phyloP scores from a whole-genome alignment of 305 asterid species.

The Solanum hybrid region DNA sequence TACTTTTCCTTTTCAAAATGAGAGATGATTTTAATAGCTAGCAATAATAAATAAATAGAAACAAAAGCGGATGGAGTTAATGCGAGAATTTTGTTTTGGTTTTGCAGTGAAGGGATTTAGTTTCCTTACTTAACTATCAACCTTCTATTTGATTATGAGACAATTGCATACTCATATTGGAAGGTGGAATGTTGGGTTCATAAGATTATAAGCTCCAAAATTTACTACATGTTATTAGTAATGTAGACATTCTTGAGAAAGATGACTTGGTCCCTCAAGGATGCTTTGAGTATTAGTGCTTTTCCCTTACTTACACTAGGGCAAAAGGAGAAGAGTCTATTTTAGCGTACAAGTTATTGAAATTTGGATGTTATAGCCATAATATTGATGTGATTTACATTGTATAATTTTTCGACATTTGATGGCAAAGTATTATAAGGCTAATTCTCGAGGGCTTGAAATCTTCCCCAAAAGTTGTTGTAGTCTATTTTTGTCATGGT shows the following conservation, averaged over 20 bases:
- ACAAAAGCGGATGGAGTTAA: not conserved
- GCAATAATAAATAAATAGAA: not conserved
- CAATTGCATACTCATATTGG: not conserved
- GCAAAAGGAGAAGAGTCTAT: not conserved
- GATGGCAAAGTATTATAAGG: constrained; percentile 45
- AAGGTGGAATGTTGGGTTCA: not conserved
- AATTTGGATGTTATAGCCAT: not conserved
- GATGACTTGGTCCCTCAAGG: not conserved
- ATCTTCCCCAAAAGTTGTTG: constrained; percentile 73
- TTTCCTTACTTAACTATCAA: not conserved
- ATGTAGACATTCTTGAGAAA: not conserved
- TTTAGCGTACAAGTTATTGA: not conserved
- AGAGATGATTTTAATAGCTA: not conserved
- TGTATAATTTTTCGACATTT: constrained; percentile 1
- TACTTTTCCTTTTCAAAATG: not conserved
- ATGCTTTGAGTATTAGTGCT: not conserved
- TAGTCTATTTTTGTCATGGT: constrained; percentile 74
- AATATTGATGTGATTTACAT: not conserved
- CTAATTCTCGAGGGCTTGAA: constrained; percentile 73
- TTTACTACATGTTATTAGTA: not conserved
- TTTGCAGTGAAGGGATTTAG: not conserved
- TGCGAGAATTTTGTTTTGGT: not conserved
- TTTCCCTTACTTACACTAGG: not conserved
- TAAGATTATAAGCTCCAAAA: not conserved
- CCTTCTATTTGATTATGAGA: not conserved